Percentiles rank a stretch among this genome's conserved stretches.
Evolutionary conservation across 2,329 filamentous ascomycete species (phyloP).

Genomic region (Colletotrichum karsti): DNA sequence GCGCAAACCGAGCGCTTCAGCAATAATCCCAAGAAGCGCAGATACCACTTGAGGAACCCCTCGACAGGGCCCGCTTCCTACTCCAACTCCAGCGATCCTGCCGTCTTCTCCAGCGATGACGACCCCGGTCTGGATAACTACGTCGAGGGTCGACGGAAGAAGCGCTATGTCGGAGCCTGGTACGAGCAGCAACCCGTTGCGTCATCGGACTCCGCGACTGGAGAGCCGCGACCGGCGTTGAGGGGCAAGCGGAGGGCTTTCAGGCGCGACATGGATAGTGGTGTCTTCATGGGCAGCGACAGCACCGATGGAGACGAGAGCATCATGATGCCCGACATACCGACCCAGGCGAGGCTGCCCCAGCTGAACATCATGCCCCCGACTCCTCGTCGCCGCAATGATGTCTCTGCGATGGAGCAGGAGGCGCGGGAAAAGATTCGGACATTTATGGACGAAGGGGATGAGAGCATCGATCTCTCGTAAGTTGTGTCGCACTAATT

Average conservation of each 20-base stretch:
- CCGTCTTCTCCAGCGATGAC: conserved; percentile 77
- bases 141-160: conserved; percentile 64
- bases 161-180: conserved; percentile 73
- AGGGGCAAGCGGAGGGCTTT: conserved; percentile 62
- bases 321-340: conserved; percentile 40
- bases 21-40: conserved; percentile 49
- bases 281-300: conserved; percentile 74
- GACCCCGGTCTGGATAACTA: conserved; percentile 75
- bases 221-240: conserved; percentile 45
- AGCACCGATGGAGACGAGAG: conserved; percentile 53
- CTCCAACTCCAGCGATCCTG: conserved; percentile 74
- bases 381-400: conserved; percentile 35
- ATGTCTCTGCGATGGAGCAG: conserved; percentile 50
- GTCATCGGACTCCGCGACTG: conserved; percentile 58
- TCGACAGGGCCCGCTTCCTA: conserved; percentile 44
- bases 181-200: conserved; percentile 64
- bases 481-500: conserved; percentile 50
- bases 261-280: conserved; percentile 71
- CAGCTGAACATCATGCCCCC: conserved; percentile 43
- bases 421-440: conserved; percentile 56
- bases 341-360: conserved; percentile 45
- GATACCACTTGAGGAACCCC: conserved; percentile 37
- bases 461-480: conserved; percentile 70
- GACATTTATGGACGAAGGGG: conserved; percentile 64
- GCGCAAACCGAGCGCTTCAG: conserved; percentile 47